Evolutionary conservation across 768 basidiomycete genomes (phyloP), one percentile per base, ranked within the genome.

Genomic region (Tylopilus felleus): DNA sequence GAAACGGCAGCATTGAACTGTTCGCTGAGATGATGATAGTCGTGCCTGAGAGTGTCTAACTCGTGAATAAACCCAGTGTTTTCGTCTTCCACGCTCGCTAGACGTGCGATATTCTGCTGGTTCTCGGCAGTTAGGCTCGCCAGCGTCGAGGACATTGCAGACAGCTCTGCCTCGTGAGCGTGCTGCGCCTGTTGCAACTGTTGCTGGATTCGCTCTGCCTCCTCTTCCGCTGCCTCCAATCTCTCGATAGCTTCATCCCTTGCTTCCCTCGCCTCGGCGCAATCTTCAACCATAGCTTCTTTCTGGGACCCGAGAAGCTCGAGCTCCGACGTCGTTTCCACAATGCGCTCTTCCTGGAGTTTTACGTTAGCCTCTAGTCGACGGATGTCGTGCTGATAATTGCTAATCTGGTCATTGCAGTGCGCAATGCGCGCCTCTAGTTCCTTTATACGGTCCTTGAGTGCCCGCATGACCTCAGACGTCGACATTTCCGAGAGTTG

Each of bases 201-300:
- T 27, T 64, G 68, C 41, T 73, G 71, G 27, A 76, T 54, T n/a
- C 58, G 67, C 64, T 85, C 89, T 47, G 81, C 57, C 56, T 82
- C 80, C 39, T 83, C 78, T 60, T 91, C 89, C 54, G 85, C 65
- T n/a, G 67, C 69, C 52, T 91, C 90, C 25, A 79, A 67, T 54
- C 72, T 74, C 50, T 65, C 62, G 40, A 84, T 65, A 5, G 88
- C 86, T 23, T 77, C 77, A 66, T 93, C 86, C 33, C 90, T 77
- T 21, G 85, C 80, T 51, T 85, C 85, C 49, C 90, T 76, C 2
- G 88, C 88, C 51, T 85, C 83, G 5, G 85, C 84, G 61, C 90
- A 92, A 64, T 93, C 90, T 57, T 91, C 89, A 0, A 92, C 81
- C 86, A 93, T 89, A 2, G 87, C 84, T 52, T 82, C 82, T 66